Conservation (phyloP, 208 protist species). For the Phytomonas francai region DNA sequence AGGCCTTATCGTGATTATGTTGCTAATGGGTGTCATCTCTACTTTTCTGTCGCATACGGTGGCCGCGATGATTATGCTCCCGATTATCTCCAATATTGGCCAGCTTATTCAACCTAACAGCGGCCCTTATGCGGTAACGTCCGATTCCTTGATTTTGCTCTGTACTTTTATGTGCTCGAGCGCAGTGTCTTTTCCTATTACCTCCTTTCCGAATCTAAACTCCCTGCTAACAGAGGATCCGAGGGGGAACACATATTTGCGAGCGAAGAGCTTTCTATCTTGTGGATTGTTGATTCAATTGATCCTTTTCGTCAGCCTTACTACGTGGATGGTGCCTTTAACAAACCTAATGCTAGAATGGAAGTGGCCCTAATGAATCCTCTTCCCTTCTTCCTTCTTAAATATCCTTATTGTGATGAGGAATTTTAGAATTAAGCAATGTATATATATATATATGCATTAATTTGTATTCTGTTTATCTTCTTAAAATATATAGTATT, state of each 20-base stretch:
- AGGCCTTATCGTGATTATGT: slow-evolving; percentile 54
- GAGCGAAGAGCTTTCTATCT: slow-evolving; percentile 85
- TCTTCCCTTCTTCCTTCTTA: background rate
- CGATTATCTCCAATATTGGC: slow-evolving; percentile 88
- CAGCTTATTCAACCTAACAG: slow-evolving; percentile 54
- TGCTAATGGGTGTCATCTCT: slow-evolving; percentile 67
- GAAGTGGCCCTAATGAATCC: background rate
- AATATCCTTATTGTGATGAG: background rate
- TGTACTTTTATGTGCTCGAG: slow-evolving; percentile 85
- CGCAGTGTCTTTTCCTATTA: slow-evolving; percentile 92
- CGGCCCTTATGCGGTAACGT: slow-evolving; percentile 52
- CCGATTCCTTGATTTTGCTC: slow-evolving; percentile 77
- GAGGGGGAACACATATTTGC: slow-evolving; percentile 77
- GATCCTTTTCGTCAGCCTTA: slow-evolving; percentile 47
- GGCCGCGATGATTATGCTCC: slow-evolving; percentile 88
- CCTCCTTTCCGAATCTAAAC: slow-evolving; percentile 93
- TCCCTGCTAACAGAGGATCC: slow-evolving; percentile 85
- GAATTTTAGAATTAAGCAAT: background rate
- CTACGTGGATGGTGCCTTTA: slow-evolving; percentile 83
- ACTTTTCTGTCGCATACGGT: slow-evolving; percentile 93
- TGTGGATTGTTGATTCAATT: slow-evolving; percentile 68
- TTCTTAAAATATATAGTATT: background rate
- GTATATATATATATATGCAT: too few species aligned
- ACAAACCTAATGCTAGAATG: slow-evolving; percentile 57
- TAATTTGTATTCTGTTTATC: too few species aligned